These are phyloP conservation scores for Tolypocladium ophioglossoides DNA, from an alignment of 2,329 filamentous ascomycete genomes.

Conservation along the genomic window DNA sequence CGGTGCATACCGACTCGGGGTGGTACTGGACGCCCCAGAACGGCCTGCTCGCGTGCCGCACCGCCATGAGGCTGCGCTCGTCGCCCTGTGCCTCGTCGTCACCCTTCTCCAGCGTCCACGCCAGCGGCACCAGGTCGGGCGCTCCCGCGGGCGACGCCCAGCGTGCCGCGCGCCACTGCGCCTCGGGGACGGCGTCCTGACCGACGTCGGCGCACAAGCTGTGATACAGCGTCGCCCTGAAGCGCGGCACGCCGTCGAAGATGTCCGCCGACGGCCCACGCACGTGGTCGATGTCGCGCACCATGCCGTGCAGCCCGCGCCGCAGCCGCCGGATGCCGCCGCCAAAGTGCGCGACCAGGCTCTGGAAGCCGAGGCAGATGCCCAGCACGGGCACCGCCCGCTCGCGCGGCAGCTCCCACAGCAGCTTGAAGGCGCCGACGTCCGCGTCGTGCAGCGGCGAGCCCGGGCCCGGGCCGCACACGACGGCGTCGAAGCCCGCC, in stretches of 20 bases:
- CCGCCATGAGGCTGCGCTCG: slow-evolving; percentile 64
- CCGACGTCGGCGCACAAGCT: slow-evolving; percentile 46
- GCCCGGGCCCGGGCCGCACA: slow-evolving; percentile 86
- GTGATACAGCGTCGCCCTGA: slow-evolving; percentile 71
- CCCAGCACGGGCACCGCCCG: slow-evolving; percentile 68
- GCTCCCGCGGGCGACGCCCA: slow-evolving; percentile 27
- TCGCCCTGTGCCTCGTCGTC: slow-evolving; percentile 18
- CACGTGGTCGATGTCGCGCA: slow-evolving; percentile 54
- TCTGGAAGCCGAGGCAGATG: slow-evolving; percentile 85
- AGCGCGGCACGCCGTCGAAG: slow-evolving; percentile 48
- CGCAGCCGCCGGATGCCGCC: slow-evolving; percentile 53
- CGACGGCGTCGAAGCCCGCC: slow-evolving; percentile 65
- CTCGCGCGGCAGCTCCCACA: slow-evolving; percentile 58
- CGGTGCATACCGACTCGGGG: slow-evolving; percentile 80
- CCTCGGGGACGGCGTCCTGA: slow-evolving; percentile 27
- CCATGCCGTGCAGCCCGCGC: slow-evolving; percentile 75
- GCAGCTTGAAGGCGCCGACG: slow-evolving; percentile 66
- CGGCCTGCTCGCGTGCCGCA: slow-evolving; percentile 55
- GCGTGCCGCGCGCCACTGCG: slow-evolving; percentile 24
- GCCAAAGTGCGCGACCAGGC: slow-evolving; percentile 59
- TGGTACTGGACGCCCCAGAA: slow-evolving; percentile 89
- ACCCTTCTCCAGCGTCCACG: slow-evolving; percentile 46
- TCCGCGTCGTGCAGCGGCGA: slow-evolving; percentile 62
- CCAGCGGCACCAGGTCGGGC: slow-evolving; percentile 43
- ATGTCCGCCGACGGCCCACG: slow-evolving; percentile 38